Evolutionary conservation across 139 green algal genomes (phyloP).

Genomic region (Monoraphidium neglectum): DNA sequence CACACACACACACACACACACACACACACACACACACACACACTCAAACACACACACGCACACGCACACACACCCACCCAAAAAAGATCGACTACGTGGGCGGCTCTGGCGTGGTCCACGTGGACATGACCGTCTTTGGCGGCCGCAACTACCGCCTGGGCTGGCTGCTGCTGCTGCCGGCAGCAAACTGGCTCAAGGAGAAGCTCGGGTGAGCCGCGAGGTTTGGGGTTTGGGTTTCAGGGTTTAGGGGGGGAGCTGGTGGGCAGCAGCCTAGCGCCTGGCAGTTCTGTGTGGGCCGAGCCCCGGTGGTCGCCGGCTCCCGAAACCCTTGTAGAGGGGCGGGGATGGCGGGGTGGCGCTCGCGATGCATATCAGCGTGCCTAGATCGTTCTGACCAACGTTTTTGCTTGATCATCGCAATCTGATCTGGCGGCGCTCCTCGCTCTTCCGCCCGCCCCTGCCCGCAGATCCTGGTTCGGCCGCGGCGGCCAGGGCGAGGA

Average conservation of each 20-base stretch:
- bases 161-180: slow-evolving; percentile 61
- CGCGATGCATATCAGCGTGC: not conserved
- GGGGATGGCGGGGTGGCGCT: not conserved
- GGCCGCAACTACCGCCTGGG: slow-evolving; percentile 45
- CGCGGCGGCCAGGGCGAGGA: slow-evolving; percentile 2
- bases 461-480: not conserved
- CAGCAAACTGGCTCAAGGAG: slow-evolving; percentile 47
- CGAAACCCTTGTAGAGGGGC: not conserved
- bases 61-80: no score
- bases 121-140: slow-evolving; percentile 50
- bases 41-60: not conserved
- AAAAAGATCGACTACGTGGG: slow-evolving; percentile 9
- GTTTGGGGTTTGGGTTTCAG: not conserved
- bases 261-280: no score
- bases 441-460: not conserved
- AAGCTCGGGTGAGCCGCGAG: slow-evolving; percentile 3
- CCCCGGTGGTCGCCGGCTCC: not conserved
- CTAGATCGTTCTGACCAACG: not conserved
- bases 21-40: no score
- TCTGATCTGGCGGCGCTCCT: not conserved
- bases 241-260: not conserved
- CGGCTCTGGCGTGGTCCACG: slow-evolving; percentile 39
- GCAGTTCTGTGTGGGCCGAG: not conserved
- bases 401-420: not conserved
- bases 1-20: no score